Percentiles rank a stretch among this genome's conserved stretches.
Evolutionary conservation across 495 filamentous ascomycete species (phyloP).

Genomic region (Paragyromitra xinjiangensis): DNA sequence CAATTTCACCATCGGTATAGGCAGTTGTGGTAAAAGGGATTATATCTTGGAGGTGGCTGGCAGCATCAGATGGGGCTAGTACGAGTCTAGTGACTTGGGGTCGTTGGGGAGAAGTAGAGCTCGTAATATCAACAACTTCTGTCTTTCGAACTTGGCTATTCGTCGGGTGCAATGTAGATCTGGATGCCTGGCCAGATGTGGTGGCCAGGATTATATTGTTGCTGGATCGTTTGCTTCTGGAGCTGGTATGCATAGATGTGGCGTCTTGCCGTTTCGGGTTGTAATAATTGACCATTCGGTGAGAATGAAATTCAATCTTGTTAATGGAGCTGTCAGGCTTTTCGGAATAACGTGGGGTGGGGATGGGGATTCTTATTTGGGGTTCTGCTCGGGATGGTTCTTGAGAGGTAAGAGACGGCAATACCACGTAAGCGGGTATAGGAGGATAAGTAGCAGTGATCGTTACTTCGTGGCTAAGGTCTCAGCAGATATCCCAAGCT

Average conservation of each 20-base stretch:
- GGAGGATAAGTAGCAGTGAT: constrained; percentile 20
- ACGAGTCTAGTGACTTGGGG: background rate
- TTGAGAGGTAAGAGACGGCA: background rate
- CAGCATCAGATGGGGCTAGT: constrained; percentile 4
- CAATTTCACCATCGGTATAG: background rate
- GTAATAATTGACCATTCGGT: constrained; percentile 17
- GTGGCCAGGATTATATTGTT: background rate
- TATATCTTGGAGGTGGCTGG: constrained; percentile 31
- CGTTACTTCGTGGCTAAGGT: background rate
- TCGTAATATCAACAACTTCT: background rate
- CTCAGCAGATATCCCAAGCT: background rate
- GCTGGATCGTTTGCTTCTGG: background rate
- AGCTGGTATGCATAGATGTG: background rate
- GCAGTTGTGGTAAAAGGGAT: constrained; percentile 24
- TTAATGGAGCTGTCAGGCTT: background rate
- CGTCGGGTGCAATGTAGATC: too few species aligned
- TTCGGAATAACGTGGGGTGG: background rate
- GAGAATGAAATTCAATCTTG: background rate
- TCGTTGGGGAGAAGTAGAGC: background rate
- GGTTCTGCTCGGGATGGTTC: constrained; percentile 1
- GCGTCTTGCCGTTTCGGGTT: background rate
- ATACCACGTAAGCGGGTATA: background rate
- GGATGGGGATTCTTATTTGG: background rate
- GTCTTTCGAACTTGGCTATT: background rate
- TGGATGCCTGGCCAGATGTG: background rate